Conservation (phyloP, 2,329 filamentous ascomycete species). For the Neonectria neomacrospora region DNA sequence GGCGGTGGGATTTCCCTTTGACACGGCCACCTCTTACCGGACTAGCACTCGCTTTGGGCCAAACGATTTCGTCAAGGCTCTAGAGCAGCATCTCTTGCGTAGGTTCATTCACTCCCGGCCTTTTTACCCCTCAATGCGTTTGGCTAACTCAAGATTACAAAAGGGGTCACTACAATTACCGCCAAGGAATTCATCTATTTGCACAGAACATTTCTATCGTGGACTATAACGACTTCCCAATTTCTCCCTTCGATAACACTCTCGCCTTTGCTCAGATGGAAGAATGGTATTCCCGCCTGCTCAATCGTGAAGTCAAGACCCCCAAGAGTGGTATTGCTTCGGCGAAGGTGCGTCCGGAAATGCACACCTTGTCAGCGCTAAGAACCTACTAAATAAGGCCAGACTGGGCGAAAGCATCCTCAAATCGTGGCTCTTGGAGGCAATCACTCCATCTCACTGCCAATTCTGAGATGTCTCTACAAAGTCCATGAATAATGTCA, state of each 20-base stretch:
- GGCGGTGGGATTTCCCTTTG: constrained; percentile 16
- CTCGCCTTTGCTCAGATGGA: constrained; percentile 23
- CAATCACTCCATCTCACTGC: constrained; percentile 14
- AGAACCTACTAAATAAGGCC: too few species aligned
- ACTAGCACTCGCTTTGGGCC: constrained; percentile 18
- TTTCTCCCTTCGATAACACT: constrained; percentile 18
- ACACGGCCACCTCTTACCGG: constrained; percentile 18
- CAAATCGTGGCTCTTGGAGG: constrained; percentile 18
- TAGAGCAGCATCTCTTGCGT: constrained; percentile 8
- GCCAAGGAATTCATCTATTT: constrained; percentile 7
- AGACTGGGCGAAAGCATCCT: constrained; percentile 8
- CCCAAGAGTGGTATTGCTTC: not conserved
- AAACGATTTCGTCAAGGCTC: constrained; percentile 16
- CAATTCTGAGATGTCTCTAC: constrained; percentile 7
- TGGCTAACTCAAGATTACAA: not conserved
- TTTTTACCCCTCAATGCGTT: not conserved
- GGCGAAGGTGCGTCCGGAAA: not conserved
- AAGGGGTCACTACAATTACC: constrained; percentile 10
- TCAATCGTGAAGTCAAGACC: constrained; percentile 1
- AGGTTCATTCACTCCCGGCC: not conserved
- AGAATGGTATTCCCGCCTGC: constrained; percentile 11
- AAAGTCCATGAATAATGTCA: constrained; percentile 12
- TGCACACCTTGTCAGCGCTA: too few species aligned
- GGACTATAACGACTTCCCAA: constrained; percentile 19
- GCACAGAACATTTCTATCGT: constrained; percentile 11